Evolutionary conservation across 1,284 basidiomycete species (phyloP).

Genomic region (Boletus semigastroideus): DNA sequence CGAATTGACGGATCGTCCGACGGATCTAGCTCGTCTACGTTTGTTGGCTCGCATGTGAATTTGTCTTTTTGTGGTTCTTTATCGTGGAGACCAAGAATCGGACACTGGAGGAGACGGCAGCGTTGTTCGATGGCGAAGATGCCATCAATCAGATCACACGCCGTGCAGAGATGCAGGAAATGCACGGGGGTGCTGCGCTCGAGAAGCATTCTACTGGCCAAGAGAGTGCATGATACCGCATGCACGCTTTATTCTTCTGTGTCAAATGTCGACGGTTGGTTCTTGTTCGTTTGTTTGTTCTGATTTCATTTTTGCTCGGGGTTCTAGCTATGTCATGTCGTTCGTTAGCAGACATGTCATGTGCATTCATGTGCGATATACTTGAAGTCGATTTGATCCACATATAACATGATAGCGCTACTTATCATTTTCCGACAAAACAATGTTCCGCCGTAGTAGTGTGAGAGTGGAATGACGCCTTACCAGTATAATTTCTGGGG

Average conservation of each 20-base stretch:
- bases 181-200: slow-evolving; percentile 29
- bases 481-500: background rate
- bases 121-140: slow-evolving; percentile 68
- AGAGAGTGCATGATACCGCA: slow-evolving; percentile 11
- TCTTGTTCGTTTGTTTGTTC: background rate
- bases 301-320: background rate
- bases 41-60: slow-evolving; percentile 64
- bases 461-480: too few relatives aligned
- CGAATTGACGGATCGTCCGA: background rate
- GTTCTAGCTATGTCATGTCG: background rate
- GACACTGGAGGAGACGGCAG: slow-evolving; percentile 73
- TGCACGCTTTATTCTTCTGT: background rate
- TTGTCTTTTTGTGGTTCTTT: slow-evolving; percentile 62
- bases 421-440: background rate
- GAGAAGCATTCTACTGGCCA: slow-evolving; percentile 33
- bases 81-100: slow-evolving; percentile 72
- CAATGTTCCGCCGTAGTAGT: background rate
- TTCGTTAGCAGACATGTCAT: background rate
- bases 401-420: background rate
- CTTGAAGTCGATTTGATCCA: background rate
- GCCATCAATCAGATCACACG: slow-evolving; percentile 43
- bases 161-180: slow-evolving; percentile 22
- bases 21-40: slow-evolving; percentile 57
- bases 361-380: background rate
- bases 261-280: background rate